Base-by-base conservation (phyloP, 116 monocot species). In the Phalaenopsis hybrid region DNA sequence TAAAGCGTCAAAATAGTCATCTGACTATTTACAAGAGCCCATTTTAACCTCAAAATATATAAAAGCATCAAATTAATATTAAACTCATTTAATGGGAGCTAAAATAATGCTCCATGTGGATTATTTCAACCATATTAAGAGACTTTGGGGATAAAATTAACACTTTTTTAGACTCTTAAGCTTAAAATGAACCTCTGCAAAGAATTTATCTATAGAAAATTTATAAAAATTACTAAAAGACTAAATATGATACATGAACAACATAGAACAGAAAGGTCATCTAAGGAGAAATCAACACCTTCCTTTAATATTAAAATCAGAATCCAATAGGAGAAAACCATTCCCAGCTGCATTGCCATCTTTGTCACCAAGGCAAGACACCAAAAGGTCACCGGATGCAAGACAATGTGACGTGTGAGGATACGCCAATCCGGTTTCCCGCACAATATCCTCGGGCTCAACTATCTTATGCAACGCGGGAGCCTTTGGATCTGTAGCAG, bases 381-480 rank as follows among this genome's bases (percentile, higher is more conserved):
- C 80, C 90, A 92, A 82, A 69, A 92, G 86, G 2, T 92, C 92
- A 80, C 92, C 92, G 57, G 90, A 88, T 75, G 92, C 92, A 80
- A 92, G 92, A 73, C 92, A 92, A 79, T 92, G 92, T 25, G 92
- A 85, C 13, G 92, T 90, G 83, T 92, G 92, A 78, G 92, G 90
- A 84, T 85, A 92, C 65, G 90, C 90, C 77, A 92, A 61, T 65
- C 88, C 90, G 59, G 92, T 92, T 80, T 90, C 90, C 68, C 88
- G 57, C 51, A 82, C 86, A 80, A 92, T 92, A 78, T 92, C 92
- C 23, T 69, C 78, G 51, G 92, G 85, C 51, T 92, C 86, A 31
- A 92, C 90, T 33, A 85, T 88, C 82, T 87, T 92, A 83, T 92
- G 92, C 81, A 92, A 79, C n/a, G 83, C 78, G 25, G 92, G 92